These are phyloP conservation scores for Amanita rubescens DNA, from an alignment of 768 basidiomycete genomes.

Conservation along the genomic window DNA sequence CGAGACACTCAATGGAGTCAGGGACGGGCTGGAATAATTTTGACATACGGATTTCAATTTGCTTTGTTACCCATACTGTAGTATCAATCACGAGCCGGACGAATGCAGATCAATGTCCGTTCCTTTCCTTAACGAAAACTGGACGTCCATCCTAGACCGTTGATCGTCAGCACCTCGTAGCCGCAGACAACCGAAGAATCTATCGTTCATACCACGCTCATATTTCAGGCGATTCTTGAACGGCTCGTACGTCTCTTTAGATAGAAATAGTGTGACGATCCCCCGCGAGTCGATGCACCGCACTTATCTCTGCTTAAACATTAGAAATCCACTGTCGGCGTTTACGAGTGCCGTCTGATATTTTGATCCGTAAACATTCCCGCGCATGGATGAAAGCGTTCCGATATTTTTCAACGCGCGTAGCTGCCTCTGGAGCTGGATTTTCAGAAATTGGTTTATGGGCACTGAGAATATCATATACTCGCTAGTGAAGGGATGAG, in stretches of 20 bases:
- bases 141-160: slow-evolving; percentile 40
- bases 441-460: slow-evolving; percentile 32
- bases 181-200: neutral
- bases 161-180: neutral
- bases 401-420: slow-evolving; percentile 33
- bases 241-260: slow-evolving; percentile 52
- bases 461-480: slow-evolving; percentile 14
- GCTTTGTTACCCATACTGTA: slow-evolving; percentile 27
- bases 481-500: slow-evolving; percentile 53
- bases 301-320: slow-evolving; percentile 27
- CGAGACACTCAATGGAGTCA: neutral
- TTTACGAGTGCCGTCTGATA: neutral
- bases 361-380: neutral
- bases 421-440: slow-evolving; percentile 25
- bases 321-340: slow-evolving; percentile 27
- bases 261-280: slow-evolving; percentile 47
- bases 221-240: slow-evolving; percentile 46
- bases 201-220: slow-evolving; percentile 35
- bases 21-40: neutral
- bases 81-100: slow-evolving; percentile 44
- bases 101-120: slow-evolving; percentile 36
- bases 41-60: neutral
- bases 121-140: slow-evolving; percentile 34
- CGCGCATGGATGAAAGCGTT: slow-evolving; percentile 19
- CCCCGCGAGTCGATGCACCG: slow-evolving; percentile 69